These are phyloP conservation scores for Eleusine coracana DNA, from an alignment of 176 grass and related monocot species.

Conservation along the genomic window DNA sequence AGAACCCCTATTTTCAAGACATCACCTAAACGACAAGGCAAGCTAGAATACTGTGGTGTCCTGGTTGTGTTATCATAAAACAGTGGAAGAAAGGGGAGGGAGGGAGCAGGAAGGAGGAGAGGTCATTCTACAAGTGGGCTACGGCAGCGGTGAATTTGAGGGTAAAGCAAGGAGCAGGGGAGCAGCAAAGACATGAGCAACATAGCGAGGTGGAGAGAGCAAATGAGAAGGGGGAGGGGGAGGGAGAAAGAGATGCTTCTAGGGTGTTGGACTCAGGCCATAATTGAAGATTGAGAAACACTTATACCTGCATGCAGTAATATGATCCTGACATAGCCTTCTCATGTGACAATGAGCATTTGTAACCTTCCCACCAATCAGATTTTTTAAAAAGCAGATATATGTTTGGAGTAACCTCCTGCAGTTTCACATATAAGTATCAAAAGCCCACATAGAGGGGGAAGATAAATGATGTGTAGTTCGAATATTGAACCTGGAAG, in stretches of 20 bases:
- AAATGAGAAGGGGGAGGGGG: too few species aligned
- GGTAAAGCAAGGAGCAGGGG: too few species aligned
- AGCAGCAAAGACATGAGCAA: too few species aligned
- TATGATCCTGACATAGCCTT: slow-evolving; percentile 56
- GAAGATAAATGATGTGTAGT: slow-evolving; percentile 25
- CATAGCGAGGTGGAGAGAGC: too few species aligned
- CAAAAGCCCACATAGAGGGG: neutral
- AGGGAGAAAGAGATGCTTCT: neutral
- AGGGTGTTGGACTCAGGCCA: neutral
- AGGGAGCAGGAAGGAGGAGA: too few species aligned
- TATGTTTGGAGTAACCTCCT: slow-evolving; percentile 86
- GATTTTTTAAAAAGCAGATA: slow-evolving; percentile 70
- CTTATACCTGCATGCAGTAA: slow-evolving; percentile 84
- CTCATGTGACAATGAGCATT: slow-evolving; percentile 58
- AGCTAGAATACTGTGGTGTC: too few species aligned
- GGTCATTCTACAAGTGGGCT: too few species aligned
- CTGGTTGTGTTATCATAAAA: too few species aligned
- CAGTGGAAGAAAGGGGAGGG: too few species aligned
- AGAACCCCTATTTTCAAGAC: neutral
- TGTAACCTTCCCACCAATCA: slow-evolving; percentile 83
- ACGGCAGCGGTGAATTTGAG: too few species aligned
- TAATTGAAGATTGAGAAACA: slow-evolving; percentile 9
- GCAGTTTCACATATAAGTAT: slow-evolving; percentile 33
- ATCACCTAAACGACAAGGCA: too few species aligned
- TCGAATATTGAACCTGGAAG: slow-evolving; percentile 58